Evolutionary conservation across 305 asterid species (phyloP).

Genomic region (Solanum hybrid): DNA sequence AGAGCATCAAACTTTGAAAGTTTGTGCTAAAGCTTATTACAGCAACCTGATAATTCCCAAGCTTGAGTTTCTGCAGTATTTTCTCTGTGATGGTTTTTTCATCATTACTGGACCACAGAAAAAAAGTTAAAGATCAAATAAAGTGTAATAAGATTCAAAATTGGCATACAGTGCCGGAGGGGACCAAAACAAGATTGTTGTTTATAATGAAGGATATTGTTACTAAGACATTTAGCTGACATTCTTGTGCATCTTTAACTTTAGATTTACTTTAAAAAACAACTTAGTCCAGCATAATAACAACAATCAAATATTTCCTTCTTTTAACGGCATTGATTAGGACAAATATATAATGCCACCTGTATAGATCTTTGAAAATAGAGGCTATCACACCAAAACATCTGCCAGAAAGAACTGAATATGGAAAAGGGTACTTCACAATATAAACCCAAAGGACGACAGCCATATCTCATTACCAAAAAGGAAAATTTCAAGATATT

Average conservation of each 20-base stretch:
- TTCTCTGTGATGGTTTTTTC: conserved; percentile 74
- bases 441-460: not conserved
- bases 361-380: not conserved
- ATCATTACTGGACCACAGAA: conserved; percentile 61
- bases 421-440: not conserved
- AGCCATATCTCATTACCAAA: not conserved
- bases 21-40: conserved; percentile 3
- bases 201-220: not conserved
- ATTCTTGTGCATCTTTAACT: not conserved
- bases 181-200: not conserved
- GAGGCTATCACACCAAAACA: not conserved
- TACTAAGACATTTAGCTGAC: not conserved
- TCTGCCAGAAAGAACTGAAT: not conserved
- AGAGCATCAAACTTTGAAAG: not conserved
- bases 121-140: conserved; percentile 15
- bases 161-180: not conserved
- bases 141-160: conserved; percentile 6
- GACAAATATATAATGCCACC: not conserved
- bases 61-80: conserved; percentile 72
- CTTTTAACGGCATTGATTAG: not conserved
- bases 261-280: not conserved
- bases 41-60: conserved; percentile 89
- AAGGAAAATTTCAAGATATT: not conserved
- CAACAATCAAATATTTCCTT: not conserved
- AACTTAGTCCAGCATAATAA: not conserved